phyloP scores from a whole-genome alignment of 441 rosid species.

The Macaranga tanarius region DNA sequence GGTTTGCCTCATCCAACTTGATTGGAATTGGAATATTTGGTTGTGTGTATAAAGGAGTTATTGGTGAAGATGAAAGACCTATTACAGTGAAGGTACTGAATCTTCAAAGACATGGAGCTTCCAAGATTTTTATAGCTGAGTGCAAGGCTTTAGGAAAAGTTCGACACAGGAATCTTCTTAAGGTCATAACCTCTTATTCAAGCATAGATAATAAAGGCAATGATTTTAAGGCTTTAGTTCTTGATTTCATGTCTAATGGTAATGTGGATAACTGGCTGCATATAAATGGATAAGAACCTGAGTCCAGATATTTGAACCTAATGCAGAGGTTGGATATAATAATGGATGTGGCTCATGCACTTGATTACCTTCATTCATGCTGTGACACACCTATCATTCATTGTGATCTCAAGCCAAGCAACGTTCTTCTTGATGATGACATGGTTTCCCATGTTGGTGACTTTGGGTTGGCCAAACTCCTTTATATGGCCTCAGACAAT shows the following conservation, averaged over 20 bases:
- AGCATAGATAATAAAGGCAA: constrained; percentile 28
- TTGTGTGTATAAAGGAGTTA: constrained; percentile 29
- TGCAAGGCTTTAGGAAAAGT: constrained; percentile 29
- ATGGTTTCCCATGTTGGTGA: constrained; percentile 12
- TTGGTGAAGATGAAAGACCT: background rate
- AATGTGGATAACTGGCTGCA: constrained; percentile 33
- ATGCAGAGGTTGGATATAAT: constrained; percentile 27
- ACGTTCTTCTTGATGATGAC: constrained; percentile 27
- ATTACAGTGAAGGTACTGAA: constrained; percentile 29
- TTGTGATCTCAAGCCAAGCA: too few relatives aligned
- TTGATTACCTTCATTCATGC: constrained; percentile 29
- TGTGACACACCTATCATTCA: constrained; percentile 22
- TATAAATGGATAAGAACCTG: background rate
- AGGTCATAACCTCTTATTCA: constrained; percentile 23
- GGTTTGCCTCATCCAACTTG: constrained; percentile 24
- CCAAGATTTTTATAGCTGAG: constrained; percentile 26
- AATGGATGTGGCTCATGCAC: constrained; percentile 30
- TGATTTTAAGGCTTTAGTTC: too few relatives aligned
- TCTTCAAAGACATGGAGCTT: background rate
- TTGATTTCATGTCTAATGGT: constrained; percentile 29
- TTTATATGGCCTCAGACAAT: background rate
- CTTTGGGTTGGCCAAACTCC: constrained; percentile 3
- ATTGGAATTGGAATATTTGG: constrained; percentile 25
- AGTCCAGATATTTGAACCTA: background rate
- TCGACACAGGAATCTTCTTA: constrained; percentile 32